Base-by-base conservation (phyloP, 306 rosid genomes). In the Crataegus laevigata region DNA sequence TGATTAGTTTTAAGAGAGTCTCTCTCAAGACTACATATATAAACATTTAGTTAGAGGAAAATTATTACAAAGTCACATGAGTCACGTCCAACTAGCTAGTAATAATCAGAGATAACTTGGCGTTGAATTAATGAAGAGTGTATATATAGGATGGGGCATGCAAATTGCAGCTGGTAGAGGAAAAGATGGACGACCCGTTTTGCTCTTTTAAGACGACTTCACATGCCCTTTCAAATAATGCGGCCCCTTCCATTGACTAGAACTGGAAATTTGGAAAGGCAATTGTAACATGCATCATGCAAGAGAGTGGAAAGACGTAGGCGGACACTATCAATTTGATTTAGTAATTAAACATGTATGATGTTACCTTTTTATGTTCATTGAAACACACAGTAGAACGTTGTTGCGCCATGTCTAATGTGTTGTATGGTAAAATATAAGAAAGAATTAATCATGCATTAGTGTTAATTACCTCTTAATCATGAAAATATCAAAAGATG, bases 11-110 rank as follows among this genome's bases (percentile, higher is more conserved):
- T 2, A 0, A 4, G 50, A 43, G 6, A 14, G 52, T 47, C 3
- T 47, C 54, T 47, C 54, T 47, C 8, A 4, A 45, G 6, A 14
- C 54, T 1, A 47, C 5, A 47, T 15, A 47, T 40, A 10, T 47
- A 47, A 47, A 47, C 21, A 14, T 13, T 26, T 25, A 24, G 22
- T 29, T 63, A 11, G 0, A 15, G 68, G 42, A 29, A 3, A 63
- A 28, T 30, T 77, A 59, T 58, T 69, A 40, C 72, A 21, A 47
- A 18, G 26, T 80, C 83, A 80, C 79, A 73, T 69, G 77, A 75
- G 22, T 80, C 79, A 51, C 69, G 83, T 34, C 77, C 26, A 79
- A 34, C 38, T 34, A 28, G 61, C 38, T 34, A 28, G 61, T 25
- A 26, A 13, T 17, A 34, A 54, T 40, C 5, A 52, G 42, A 54